These are phyloP conservation scores for Elsinoe ampelina DNA, from an alignment of 2,329 filamentous ascomycete genomes.

Conservation along the genomic window DNA sequence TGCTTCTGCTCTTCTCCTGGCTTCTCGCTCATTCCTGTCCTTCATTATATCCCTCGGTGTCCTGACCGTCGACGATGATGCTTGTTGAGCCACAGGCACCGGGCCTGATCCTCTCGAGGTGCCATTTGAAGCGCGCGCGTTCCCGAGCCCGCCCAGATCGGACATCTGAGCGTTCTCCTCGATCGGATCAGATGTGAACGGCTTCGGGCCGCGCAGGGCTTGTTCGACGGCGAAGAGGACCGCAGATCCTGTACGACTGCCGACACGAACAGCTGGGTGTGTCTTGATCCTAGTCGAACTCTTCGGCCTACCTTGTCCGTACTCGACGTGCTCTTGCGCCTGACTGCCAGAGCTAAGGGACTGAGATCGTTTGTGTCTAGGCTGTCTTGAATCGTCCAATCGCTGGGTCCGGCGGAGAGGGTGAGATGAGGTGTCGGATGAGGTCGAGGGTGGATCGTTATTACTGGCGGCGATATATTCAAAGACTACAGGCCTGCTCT, in stretches of 20 bases:
- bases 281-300: slow-evolving; percentile 30
- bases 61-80: slow-evolving; percentile 50
- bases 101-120: slow-evolving; percentile 43
- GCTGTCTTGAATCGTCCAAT: slow-evolving; percentile 36
- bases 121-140: slow-evolving; percentile 49
- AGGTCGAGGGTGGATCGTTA: slow-evolving; percentile 42
- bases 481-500: slow-evolving; percentile 38
- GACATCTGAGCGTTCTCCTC: slow-evolving; percentile 93
- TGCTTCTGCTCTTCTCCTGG: slow-evolving; percentile 52
- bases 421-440: slow-evolving; percentile 40
- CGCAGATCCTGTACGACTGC: slow-evolving; percentile 74
- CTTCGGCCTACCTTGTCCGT: slow-evolving; percentile 4
- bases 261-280: slow-evolving; percentile 59
- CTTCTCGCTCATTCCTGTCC: slow-evolving; percentile 68
- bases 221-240: slow-evolving; percentile 90
- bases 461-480: slow-evolving; percentile 20
- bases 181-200: slow-evolving; percentile 71
- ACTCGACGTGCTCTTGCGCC: slow-evolving; percentile 18
- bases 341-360: slow-evolving; percentile 36
- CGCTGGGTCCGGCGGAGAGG: slow-evolving; percentile 47
- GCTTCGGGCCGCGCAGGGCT: slow-evolving; percentile 69
- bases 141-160: slow-evolving; percentile 60
- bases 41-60: slow-evolving; percentile 90
- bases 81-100: slow-evolving; percentile 41
- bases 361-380: slow-evolving; percentile 31